These are phyloP conservation scores for Pichia sp. DNA, from an alignment of 1,139 yeast species.

Conservation along the genomic window DNA sequence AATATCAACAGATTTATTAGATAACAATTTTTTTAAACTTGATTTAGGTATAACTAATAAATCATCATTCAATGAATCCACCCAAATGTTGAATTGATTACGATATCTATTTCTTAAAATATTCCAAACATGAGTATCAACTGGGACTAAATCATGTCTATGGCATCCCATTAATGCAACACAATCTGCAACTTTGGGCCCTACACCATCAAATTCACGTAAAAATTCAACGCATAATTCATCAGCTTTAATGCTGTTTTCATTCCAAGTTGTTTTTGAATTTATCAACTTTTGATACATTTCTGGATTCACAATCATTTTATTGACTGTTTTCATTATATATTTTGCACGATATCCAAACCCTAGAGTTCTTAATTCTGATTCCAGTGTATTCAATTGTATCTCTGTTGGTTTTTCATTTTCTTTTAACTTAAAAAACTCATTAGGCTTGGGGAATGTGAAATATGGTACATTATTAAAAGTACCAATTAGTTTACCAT, in stretches of 20 bases:
- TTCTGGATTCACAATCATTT: conserved; percentile 34
- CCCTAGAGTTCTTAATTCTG: conserved; percentile 49
- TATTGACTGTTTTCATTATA: conserved; percentile 68
- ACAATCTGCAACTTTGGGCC: conserved; percentile 98
- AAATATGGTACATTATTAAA: conserved; percentile 55
- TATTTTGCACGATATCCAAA: conserved; percentile 94
- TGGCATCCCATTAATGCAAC: conserved; percentile 87
- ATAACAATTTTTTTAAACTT: conserved; percentile 35
- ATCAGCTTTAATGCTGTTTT: conserved; percentile 21
- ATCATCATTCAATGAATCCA: conserved; percentile 17
- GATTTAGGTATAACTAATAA: conserved; percentile 1
- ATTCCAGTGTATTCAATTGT: conserved; percentile 27
- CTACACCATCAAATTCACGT: conserved; percentile 76
- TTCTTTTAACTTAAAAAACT: conserved; percentile 33
- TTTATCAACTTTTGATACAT: conserved; percentile 30
- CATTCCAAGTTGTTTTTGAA: conserved; percentile 2
- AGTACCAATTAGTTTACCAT: conserved; percentile 56
- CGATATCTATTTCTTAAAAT: conserved; percentile 78
- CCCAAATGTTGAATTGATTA: conserved; percentile 13
- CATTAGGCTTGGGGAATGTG: conserved; percentile 67
- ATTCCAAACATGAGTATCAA: conserved; percentile 94
- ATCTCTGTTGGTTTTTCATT: neutral
- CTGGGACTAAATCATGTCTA: conserved; percentile 85
- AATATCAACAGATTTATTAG: conserved; percentile 13
- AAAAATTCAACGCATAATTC: conserved; percentile 57